Conservation (phyloP, 148 eudicot genomes). For the Vaccinium corymbosum region DNA sequence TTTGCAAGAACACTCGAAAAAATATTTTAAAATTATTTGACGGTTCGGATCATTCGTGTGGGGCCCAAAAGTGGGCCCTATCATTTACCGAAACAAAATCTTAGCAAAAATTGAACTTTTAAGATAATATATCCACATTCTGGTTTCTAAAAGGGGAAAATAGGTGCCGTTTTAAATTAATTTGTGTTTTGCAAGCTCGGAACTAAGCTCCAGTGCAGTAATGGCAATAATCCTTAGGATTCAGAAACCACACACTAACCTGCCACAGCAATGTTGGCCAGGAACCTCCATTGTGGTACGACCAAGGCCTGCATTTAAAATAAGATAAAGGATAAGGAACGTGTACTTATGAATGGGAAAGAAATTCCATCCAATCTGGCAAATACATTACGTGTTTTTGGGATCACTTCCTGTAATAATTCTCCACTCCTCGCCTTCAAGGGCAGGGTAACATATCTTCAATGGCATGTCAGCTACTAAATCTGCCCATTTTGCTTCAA, state of each 20-base stretch:
- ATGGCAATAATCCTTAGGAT: background rate
- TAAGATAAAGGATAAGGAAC: constrained; percentile 6
- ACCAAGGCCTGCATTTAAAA: constrained; percentile 55
- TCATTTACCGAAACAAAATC: too few species aligned
- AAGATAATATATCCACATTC: too few species aligned
- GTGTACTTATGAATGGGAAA: background rate
- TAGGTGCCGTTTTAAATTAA: background rate
- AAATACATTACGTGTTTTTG: constrained; percentile 44
- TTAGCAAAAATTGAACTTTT: too few species aligned
- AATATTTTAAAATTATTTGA: too few species aligned
- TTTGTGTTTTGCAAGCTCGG: background rate
- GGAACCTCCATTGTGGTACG: constrained; percentile 66
- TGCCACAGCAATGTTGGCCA: constrained; percentile 82
- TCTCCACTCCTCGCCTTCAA: constrained; percentile 62
- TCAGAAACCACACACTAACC: constrained; percentile 25
- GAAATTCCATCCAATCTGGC: background rate
- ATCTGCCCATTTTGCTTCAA: constrained; percentile 59
- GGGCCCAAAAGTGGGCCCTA: too few species aligned
- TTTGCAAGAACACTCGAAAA: too few species aligned
- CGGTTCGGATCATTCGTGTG: too few species aligned
- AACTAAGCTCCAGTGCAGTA: background rate
- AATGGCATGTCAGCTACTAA: constrained; percentile 57
- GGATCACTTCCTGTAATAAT: constrained; percentile 64
- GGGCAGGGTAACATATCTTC: constrained; percentile 65
- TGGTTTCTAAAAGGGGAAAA: background rate